Base-by-base conservation (phyloP, 2,329 filamentous ascomycete species). In the Arthrocladium fulminans region DNA sequence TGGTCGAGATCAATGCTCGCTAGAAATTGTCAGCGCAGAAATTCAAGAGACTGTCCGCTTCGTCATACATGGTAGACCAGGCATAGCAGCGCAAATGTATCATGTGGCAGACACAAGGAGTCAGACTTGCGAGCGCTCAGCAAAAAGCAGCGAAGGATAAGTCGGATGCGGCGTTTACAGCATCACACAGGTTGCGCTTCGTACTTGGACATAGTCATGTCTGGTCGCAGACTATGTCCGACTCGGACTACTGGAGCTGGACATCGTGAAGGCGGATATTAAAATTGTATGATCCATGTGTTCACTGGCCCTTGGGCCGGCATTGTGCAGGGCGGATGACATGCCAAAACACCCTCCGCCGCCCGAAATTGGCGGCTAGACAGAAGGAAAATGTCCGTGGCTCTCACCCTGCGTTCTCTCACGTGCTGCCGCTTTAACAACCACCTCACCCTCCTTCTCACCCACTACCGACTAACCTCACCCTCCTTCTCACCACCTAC, bases 1-100 rank as follows among this genome's bases (percentile, higher is more conserved):
- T 97, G 88, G 73, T 98, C 92, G 62, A 98, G 81, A 69, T 98
- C 90, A 71, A 98, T 89, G 70, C 88, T 95, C 60, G 86, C 89
- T 46, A n/a, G 38, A 37, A 41, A n/a, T 3, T 25, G 19, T 19
- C 19, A 17, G 38, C 17, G 24, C 15, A 27, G 37, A 22, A 45
- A 45, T 25, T 35, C 32, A 3, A 46, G n/a, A 23, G n/a, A 29
- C 42, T 49, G 35, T 41, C 38, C 44, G 43, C 35, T 53, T 44
- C 13, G 29, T 42, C 53, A 20, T 50, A 57, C 55, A 47, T 35
- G 55, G 55, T 53, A 57, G 45, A 29, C 55, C 55, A 51, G 55
- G 55, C 55, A 57, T 57, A 20, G 34, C 44, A 47, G 44, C 44
- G 13, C 15, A 39, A n/a, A n/a, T 20, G 3, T 15, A 15, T 32